Conservation (phyloP, 352 stramenopile genomes). For the Globisporangium nodosum region DNA sequence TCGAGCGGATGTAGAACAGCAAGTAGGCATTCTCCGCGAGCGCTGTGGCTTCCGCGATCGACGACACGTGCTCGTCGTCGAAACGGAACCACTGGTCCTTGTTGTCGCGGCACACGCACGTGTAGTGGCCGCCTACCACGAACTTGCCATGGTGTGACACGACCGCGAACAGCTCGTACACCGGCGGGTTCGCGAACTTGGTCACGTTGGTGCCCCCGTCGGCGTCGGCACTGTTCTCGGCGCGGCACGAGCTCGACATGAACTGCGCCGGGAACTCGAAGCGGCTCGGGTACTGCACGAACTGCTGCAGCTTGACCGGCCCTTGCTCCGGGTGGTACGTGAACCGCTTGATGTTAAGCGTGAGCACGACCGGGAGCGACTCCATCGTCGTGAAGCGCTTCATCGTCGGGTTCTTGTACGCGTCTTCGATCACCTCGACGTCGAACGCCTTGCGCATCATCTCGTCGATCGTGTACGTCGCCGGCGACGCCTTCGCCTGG, state of each 20-base stretch:
- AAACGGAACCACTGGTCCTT: constrained; percentile 87
- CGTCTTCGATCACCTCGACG: constrained; percentile 68
- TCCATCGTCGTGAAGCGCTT: constrained; percentile 73
- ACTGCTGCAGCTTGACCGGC: constrained; percentile 77
- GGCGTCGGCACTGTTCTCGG: constrained; percentile 27
- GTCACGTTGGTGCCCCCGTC: constrained; percentile 12
- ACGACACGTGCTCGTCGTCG: constrained; percentile 77
- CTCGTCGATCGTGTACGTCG: constrained; percentile 53
- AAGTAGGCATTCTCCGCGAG: constrained; percentile 74
- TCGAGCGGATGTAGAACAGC: constrained; percentile 76
- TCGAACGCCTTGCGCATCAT: constrained; percentile 77
- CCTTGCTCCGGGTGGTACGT: constrained; percentile 77
- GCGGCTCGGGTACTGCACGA: constrained; percentile 73
- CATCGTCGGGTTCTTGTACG: constrained; percentile 41
- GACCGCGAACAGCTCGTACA: constrained; percentile 82
- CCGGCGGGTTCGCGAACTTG: constrained; percentile 34
- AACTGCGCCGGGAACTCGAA: constrained; percentile 67
- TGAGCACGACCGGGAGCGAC: constrained; percentile 70
- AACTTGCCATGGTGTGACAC: constrained; percentile 79
- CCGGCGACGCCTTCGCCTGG: constrained; percentile 20
- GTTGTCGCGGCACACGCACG: constrained; percentile 77
- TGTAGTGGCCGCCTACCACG: constrained; percentile 81
- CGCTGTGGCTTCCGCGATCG: constrained; percentile 62
- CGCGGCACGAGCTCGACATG: constrained; percentile 57
- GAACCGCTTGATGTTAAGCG: constrained; percentile 81